Evolutionary conservation across 352 stramenopile genomes (phyloP).

Genomic region (Pilasporangium apinafurcum): DNA sequence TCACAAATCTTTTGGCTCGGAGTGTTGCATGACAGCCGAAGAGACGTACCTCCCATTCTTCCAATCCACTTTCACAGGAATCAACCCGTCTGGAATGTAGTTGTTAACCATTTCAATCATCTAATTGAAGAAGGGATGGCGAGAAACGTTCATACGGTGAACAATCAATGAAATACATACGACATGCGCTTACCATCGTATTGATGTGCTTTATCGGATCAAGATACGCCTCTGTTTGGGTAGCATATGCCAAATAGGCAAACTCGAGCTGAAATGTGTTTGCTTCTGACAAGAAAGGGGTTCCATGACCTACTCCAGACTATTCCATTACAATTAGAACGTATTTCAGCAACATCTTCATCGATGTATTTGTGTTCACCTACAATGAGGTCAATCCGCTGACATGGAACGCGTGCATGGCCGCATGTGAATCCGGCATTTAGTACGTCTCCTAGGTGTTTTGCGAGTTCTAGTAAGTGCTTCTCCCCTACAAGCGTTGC

Average conservation of each 20-base stretch:
- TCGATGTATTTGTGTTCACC: neutral
- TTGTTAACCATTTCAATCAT: slow-evolving; percentile 17
- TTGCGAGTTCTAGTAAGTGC: slow-evolving; percentile 37
- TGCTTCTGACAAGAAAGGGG: slow-evolving; percentile 35
- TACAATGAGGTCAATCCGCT: slow-evolving; percentile 32
- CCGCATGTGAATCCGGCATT: slow-evolving; percentile 26
- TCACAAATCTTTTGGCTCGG: neutral
- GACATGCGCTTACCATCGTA: slow-evolving; percentile 20
- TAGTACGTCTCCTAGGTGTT: slow-evolving; percentile 24
- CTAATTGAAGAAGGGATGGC: slow-evolving; percentile 8
- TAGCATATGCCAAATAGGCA: slow-evolving; percentile 32
- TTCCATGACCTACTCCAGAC: slow-evolving; percentile 2
- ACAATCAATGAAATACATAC: no score
- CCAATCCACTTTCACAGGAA: slow-evolving; percentile 37
- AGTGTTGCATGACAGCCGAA: no score
- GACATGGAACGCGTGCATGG: slow-evolving; percentile 24
- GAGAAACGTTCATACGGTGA: no score
- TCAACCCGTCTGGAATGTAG: slow-evolving; percentile 28
- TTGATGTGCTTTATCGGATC: slow-evolving; percentile 34
- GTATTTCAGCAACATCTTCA: slow-evolving; percentile 1
- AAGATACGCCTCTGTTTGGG: slow-evolving; percentile 23
- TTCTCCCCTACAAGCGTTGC: slow-evolving; percentile 14
- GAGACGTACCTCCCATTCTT: slow-evolving; percentile 10
- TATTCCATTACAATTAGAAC: slow-evolving; percentile 2
- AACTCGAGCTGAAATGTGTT: slow-evolving; percentile 69